Conservation (phyloP, 73 alveolate species). For the Effrenium voratum region DNA sequence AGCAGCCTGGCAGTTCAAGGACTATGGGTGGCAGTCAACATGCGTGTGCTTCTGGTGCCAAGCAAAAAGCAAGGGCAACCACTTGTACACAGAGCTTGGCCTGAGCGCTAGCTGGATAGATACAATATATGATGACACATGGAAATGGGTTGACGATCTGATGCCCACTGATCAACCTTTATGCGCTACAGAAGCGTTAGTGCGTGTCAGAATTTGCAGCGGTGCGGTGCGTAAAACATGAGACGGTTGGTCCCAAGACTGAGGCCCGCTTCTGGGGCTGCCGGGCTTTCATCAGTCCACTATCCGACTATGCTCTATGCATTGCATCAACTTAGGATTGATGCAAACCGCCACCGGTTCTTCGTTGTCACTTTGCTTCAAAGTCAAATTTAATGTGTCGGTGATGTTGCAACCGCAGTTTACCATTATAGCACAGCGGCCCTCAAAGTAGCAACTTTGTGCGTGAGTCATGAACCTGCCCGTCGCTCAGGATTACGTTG, state of each 20-base stretch:
- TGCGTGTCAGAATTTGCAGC: background rate
- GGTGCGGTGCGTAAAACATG: background rate
- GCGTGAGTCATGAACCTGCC: background rate
- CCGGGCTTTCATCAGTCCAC: conserved; percentile 3
- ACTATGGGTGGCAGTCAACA: conserved; percentile 17
- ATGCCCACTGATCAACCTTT: background rate
- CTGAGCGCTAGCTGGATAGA: background rate
- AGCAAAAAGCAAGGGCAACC: conserved; percentile 9
- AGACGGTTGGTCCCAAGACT: background rate
- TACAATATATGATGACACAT: background rate
- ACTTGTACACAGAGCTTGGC: background rate
- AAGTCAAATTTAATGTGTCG: background rate
- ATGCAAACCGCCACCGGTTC: conserved; percentile 30
- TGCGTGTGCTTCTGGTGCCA: conserved; percentile 36
- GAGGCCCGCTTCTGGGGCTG: conserved; percentile 22
- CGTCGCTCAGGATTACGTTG: conserved; percentile 14
- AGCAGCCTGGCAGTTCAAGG: background rate
- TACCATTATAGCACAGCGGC: background rate
- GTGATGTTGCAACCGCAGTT: background rate
- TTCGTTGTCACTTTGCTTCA: background rate
- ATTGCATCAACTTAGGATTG: conserved; percentile 34
- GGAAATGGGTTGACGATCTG: background rate
- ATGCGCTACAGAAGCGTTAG: background rate
- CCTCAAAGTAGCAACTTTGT: background rate
- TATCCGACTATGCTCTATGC: conserved; percentile 42